Conservation (phyloP, 2,329 filamentous ascomycete genomes). For the Colletotrichum lini region DNA sequence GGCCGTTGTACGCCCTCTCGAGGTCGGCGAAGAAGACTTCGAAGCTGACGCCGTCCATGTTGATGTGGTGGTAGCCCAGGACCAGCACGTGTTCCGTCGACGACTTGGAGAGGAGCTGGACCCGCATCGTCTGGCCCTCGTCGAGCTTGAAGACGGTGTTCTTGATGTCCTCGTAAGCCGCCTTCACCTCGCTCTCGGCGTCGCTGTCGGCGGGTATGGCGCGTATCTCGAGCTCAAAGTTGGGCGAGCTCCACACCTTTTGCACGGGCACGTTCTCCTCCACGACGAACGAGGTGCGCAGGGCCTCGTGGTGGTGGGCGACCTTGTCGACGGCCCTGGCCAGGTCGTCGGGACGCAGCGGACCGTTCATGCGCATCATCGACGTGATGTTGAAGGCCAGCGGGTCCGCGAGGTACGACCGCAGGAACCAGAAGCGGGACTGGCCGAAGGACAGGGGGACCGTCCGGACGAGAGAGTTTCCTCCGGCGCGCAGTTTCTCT, state of each 20-base stretch:
- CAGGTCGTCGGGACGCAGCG: constrained; percentile 49
- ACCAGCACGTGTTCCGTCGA: neutral
- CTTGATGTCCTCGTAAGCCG: neutral
- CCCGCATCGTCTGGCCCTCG: constrained; percentile 2
- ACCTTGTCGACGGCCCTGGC: constrained; percentile 50
- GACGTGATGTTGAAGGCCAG: constrained; percentile 57
- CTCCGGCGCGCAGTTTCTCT: too few relatives aligned
- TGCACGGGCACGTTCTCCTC: neutral
- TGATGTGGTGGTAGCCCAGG: constrained; percentile 8
- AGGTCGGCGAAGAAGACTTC: neutral
- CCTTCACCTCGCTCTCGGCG: too few relatives aligned
- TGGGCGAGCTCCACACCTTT: neutral
- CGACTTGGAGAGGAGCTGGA: neutral
- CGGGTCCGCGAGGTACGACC: constrained; percentile 48
- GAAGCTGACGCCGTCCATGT: constrained; percentile 15
- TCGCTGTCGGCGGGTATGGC: neutral
- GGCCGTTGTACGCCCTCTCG: too few relatives aligned
- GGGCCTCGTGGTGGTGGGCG: constrained; percentile 49
- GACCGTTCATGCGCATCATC: constrained; percentile 48
- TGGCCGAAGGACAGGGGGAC: constrained; percentile 55
- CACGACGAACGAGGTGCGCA: constrained; percentile 50
- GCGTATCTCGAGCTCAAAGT: neutral
- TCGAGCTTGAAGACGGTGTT: neutral
- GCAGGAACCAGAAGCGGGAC: constrained; percentile 58
- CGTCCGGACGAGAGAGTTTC: too few relatives aligned